Base-by-base conservation (phyloP, 73 alveolate genomes). In the Diophrys appendiculata region DNA sequence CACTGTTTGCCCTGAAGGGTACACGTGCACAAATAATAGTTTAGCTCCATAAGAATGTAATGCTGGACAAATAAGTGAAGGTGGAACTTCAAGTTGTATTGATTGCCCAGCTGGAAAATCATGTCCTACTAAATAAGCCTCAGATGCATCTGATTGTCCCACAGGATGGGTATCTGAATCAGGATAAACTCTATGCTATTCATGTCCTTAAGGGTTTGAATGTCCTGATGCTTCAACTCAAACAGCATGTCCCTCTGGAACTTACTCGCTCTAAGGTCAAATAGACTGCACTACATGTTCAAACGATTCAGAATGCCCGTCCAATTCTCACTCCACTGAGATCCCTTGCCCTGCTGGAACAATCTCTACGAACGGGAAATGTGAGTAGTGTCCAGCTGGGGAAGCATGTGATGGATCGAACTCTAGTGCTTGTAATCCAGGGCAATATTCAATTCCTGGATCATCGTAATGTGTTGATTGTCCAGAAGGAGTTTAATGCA, bases 41-140 rank as follows among this genome's bases (percentile, higher is more conserved):
- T n/a, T 5, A 11, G 43, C 52, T 29, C 54, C 76, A 1, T 2
- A 2, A n/a, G 25, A 5, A 14, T 82, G 90, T 70, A 22, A 65
- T 33, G 56, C 77, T 2, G 90, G 90, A 32, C 64, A 82, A 64
- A 73, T 73, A 70, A 67, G 82, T 33, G 90, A 72, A 29, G 81
- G 81, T 1, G 78, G 76, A 23, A 8, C 60, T 23, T 14, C 76
- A 18, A 23, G 33, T 28, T 88, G 95, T 75, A 25, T 29, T 5
- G 0, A 73, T 31, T 92, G 97, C 81, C 93, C 90, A 29, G 87
- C 92, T 23, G 97, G 94, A 54, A 29, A 34, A 3, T 64, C 78
- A 2, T 70, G 78, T 31, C 78, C 78, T 2, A 70, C 78, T 31
- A n/a, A n/a, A n/a, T n/a, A n/a, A n/a, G n/a, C n/a, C n/a, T n/a